Percentiles rank a stretch among this genome's conserved stretches.
Evolutionary conservation across 108 stramenopile genomes (phyloP).

Genomic region (Cyclotella sp.): DNA sequence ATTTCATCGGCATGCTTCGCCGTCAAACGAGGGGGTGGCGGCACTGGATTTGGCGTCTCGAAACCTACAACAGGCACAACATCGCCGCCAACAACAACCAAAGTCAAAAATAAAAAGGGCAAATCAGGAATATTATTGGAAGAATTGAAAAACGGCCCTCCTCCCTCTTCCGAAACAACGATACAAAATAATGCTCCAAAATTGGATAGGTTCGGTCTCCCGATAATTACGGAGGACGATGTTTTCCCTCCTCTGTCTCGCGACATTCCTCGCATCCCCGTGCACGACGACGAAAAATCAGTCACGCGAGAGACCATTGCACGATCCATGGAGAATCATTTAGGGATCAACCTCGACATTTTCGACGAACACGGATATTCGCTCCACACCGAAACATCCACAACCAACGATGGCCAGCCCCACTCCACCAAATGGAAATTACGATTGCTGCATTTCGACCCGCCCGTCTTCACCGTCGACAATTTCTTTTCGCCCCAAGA

Average conservation of each 20-base stretch:
- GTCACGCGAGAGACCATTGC: conserved; percentile 52
- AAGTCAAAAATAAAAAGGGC: conserved; percentile 1
- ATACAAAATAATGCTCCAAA: conserved; percentile 18
- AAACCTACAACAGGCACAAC: not conserved
- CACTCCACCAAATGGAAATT: conserved; percentile 42
- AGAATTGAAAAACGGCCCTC: not conserved
- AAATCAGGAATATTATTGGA: not conserved
- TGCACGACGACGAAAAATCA: conserved; percentile 19
- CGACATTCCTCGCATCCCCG: conserved; percentile 50
- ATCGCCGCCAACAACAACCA: not conserved
- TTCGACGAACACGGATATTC: conserved; percentile 70
- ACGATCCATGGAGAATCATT: conserved; percentile 50
- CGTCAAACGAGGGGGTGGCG: not conserved
- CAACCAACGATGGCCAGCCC: not conserved
- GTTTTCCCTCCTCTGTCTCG: conserved; percentile 75
- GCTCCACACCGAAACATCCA: conserved; percentile 31
- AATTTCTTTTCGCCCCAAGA: conserved; percentile 74
- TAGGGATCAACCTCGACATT: conserved; percentile 50
- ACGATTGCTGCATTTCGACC: conserved; percentile 69
- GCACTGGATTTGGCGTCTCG: not conserved
- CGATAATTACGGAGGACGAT: conserved; percentile 71
- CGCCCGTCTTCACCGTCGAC: conserved; percentile 74
- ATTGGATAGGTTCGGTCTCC: conserved; percentile 85
- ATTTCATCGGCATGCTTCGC: not conserved
- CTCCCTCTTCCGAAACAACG: not conserved